phyloP scores from a whole-genome alignment of 139 green algal species.

The Raphidocelis subcapitata region DNA sequence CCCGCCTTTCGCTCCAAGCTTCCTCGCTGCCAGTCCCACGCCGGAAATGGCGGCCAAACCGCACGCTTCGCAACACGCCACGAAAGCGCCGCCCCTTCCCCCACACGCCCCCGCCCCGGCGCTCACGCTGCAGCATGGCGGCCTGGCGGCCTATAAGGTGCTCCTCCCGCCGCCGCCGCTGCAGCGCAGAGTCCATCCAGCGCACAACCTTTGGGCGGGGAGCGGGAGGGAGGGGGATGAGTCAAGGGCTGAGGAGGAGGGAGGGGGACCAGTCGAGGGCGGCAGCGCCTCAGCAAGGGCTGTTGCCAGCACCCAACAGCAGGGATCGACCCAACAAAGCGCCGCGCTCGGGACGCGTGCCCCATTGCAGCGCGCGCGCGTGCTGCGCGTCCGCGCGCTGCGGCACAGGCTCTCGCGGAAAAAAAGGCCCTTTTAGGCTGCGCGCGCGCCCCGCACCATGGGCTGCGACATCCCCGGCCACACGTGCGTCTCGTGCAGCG shows the following conservation, averaged over 20 bases:
- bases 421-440: too few relatives aligned
- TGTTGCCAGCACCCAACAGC: neutral
- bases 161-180: neutral
- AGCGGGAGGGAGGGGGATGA: too few relatives aligned
- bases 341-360: neutral
- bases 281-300: neutral
- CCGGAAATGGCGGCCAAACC: too few relatives aligned
- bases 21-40: too few relatives aligned
- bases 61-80: too few relatives aligned
- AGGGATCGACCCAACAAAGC: neutral
- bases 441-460: too few relatives aligned
- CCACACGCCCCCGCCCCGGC: neutral
- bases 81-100: too few relatives aligned
- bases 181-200: slow-evolving; percentile 1
- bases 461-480: slow-evolving; percentile 4
- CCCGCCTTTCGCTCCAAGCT: too few relatives aligned
- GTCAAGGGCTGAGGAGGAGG: neutral
- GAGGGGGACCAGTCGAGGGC: too few relatives aligned
- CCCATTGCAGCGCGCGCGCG: neutral
- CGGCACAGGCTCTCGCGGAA: neutral
- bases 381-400: neutral
- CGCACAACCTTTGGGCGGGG: neutral
- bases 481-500: neutral
- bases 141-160: neutral
- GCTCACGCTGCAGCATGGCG: neutral